A percentile compares a stretch with the other conserved stretches of the same genome.
Conservation (phyloP, 2,329 filamentous ascomycete species). For the Exophiala sideris region DNA sequence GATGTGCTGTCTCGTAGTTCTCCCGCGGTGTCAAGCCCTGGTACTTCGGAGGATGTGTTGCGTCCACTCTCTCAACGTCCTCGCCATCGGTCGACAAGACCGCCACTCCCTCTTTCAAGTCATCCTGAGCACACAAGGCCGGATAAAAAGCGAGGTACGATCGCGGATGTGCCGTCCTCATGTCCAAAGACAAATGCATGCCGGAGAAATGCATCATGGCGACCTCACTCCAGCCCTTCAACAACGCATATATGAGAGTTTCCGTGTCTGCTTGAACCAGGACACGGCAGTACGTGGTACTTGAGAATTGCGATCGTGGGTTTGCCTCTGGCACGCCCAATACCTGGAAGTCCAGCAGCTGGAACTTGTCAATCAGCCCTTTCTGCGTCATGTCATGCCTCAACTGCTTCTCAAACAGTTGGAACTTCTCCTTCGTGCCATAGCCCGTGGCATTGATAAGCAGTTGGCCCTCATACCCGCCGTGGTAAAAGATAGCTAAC, state of each 20-base stretch:
- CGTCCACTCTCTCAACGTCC: too few species aligned
- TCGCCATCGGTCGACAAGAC: too few species aligned
- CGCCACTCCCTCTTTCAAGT: slow-evolving; percentile 17
- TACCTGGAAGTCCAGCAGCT: slow-evolving; percentile 55
- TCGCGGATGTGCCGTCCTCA: slow-evolving; percentile 38
- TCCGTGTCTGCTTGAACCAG: slow-evolving; percentile 40
- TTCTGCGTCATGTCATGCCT: slow-evolving; percentile 40
- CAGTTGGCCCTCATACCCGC: slow-evolving; percentile 48
- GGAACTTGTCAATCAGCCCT: slow-evolving; percentile 37
- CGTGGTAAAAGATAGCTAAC: slow-evolving; percentile 50
- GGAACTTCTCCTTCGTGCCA: slow-evolving; percentile 48
- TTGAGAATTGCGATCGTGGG: slow-evolving; percentile 39
- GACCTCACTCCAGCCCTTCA: too few species aligned
- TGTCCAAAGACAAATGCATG: slow-evolving; percentile 43
- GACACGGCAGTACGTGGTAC: slow-evolving; percentile 47
- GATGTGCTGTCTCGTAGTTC: slow-evolving; percentile 21
- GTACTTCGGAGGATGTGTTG: too few species aligned
- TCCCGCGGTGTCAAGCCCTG: background rate
- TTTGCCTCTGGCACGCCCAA: slow-evolving; percentile 39
- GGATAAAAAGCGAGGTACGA: slow-evolving; percentile 45
- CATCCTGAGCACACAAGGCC: slow-evolving; percentile 33
- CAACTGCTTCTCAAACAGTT: slow-evolving; percentile 49
- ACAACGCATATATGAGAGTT: slow-evolving; percentile 11
- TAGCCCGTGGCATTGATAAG: slow-evolving; percentile 49
- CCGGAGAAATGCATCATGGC: slow-evolving; percentile 45